phyloP scores from a whole-genome alignment of 331 rosid genomes.

The Saraca asoca region DNA sequence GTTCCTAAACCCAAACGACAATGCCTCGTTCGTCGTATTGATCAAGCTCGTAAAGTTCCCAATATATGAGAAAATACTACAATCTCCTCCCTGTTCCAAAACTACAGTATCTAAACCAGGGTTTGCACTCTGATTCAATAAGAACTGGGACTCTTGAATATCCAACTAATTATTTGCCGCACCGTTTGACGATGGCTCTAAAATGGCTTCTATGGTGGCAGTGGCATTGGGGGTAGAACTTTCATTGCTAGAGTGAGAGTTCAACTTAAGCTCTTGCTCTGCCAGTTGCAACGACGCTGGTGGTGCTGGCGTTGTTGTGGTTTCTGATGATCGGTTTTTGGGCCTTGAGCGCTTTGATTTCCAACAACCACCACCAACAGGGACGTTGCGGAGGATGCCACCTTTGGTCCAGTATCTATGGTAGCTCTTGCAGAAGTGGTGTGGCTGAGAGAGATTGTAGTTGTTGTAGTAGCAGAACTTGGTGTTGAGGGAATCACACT shows the following conservation, averaged over 20 bases:
- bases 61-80: slow-evolving; percentile 77
- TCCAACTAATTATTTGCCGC: slow-evolving; percentile 19
- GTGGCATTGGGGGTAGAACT: slow-evolving; percentile 75
- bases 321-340: slow-evolving; percentile 10
- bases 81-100: slow-evolving; percentile 45
- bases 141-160: slow-evolving; percentile 44
- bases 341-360: slow-evolving; percentile 82
- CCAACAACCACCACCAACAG: slow-evolving; percentile 95
- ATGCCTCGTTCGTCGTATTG: slow-evolving; percentile 56
- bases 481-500: slow-evolving; percentile 91
- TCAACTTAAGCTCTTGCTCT: slow-evolving; percentile 46
- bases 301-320: background rate
- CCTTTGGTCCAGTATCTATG: slow-evolving; percentile 99
- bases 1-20: slow-evolving; percentile 50
- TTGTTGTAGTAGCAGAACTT: slow-evolving; percentile 97
- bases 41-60: slow-evolving; percentile 71
- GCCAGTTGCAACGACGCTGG: slow-evolving; percentile 11
- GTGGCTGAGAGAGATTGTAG: slow-evolving; percentile 98
- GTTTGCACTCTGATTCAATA: slow-evolving; percentile 32
- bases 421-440: slow-evolving; percentile 95
- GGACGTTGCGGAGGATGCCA: slow-evolving; percentile 98
- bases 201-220: slow-evolving; percentile 40
- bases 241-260: slow-evolving; percentile 82
- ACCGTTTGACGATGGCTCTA: slow-evolving; percentile 46
- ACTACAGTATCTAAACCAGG: slow-evolving; percentile 35